phyloP scores from a whole-genome alignment of 2,329 filamentous ascomycete species.

The Elsinoe batatas region DNA sequence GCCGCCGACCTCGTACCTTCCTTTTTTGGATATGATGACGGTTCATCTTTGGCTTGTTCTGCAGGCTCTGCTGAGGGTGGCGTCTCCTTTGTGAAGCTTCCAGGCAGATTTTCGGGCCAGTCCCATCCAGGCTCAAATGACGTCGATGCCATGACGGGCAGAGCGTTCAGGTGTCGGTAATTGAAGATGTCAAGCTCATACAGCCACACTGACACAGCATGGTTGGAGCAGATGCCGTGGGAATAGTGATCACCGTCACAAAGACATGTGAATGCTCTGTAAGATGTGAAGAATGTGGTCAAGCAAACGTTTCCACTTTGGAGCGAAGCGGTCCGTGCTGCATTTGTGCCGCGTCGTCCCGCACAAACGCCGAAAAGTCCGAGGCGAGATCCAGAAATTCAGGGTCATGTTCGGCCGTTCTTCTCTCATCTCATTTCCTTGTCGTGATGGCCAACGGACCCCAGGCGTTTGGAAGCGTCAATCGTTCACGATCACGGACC shows the following conservation, averaged over 20 bases:
- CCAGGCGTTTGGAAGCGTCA: neutral
- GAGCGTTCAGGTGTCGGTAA: neutral
- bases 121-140: conserved; percentile 27
- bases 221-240: neutral
- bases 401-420: neutral
- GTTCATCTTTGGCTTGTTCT: neutral
- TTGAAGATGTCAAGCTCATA: neutral
- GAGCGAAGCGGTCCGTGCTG: neutral
- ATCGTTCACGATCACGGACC: neutral
- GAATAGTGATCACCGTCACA: neutral
- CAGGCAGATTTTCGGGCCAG: conserved; percentile 38
- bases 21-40: neutral
- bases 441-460: neutral
- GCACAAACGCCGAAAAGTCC: neutral
- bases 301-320: neutral
- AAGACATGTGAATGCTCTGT: neutral
- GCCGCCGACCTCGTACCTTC: neutral
- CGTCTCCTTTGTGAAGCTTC: conserved; percentile 21
- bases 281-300: neutral
- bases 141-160: conserved; percentile 8
- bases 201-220: neutral
- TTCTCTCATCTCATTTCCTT: neutral
- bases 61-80: conserved; percentile 8
- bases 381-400: neutral
- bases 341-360: neutral